Conservation (phyloP, 139 green algal species). For the Tetradesmus lagerheimii region DNA sequence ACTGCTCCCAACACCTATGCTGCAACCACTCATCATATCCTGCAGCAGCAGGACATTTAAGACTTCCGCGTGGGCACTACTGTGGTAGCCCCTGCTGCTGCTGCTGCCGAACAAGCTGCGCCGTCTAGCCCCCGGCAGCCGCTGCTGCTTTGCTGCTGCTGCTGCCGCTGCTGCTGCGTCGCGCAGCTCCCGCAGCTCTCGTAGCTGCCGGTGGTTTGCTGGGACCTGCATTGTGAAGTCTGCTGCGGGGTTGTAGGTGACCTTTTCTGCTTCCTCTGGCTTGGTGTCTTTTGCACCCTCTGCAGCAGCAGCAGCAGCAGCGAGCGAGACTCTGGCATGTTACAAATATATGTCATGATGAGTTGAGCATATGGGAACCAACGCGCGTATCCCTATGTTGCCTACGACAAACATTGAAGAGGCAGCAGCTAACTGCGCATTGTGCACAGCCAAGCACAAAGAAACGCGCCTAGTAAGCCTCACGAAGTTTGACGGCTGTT, state of each 20-base stretch:
- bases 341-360: too few species aligned
- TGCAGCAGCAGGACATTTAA: not conserved
- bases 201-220: not conserved
- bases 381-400: too few species aligned
- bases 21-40: not conserved
- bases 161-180: not conserved
- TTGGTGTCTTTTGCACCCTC: slow-evolving; percentile 21
- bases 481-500: too few species aligned
- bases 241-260: slow-evolving; percentile 11
- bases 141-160: slow-evolving; percentile 3
- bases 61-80: not conserved
- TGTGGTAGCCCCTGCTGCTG: slow-evolving; percentile 15
- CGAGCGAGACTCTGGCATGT: too few species aligned
- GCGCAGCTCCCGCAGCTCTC: not conserved
- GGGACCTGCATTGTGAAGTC: slow-evolving; percentile 23
- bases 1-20: not conserved
- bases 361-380: too few species aligned
- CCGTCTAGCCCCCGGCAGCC: not conserved
- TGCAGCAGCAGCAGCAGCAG: not conserved
- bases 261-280: not conserved
- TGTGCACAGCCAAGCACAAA: too few species aligned
- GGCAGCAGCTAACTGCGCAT: too few species aligned
- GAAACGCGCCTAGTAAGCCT: too few species aligned
- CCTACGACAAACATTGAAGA: too few species aligned
- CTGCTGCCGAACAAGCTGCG: slow-evolving; percentile 3